Base-by-base conservation (phyloP, 352 stramenopile species). In the Phytophthora tentaculata region DNA sequence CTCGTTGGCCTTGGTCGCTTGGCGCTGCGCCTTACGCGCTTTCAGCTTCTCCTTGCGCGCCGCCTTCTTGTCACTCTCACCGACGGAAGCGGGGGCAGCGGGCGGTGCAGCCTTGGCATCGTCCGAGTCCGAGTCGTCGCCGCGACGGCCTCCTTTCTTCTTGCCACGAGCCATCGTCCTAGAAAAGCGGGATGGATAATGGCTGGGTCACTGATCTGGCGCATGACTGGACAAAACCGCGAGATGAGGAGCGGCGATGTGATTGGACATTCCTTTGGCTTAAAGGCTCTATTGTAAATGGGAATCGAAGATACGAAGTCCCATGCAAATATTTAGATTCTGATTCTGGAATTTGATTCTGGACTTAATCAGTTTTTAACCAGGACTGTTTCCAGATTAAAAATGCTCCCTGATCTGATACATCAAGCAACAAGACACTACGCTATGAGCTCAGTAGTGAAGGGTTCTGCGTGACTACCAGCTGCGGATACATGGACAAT, bases 41-140 rank as follows among this genome's bases (percentile, higher is more conserved):
- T 84, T 89, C 65, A 84, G 67, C 79, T 90, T 93, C 75, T 92
- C 79, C 74, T 94, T 95, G 43, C 76, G 81, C 71, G 87, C 86
- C 64, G 65, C 77, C 74, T 94, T 95, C 67, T 94, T 93, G 65
- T 94, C 82, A 23, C 56, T 58, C 56, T 88, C 56, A 26, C 71
- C 72, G 3, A 72, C 64, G 12, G 53, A 74, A 16, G 53, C 59
- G 19, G 62, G 65, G 23, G 62, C 66, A 54, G 73, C 75, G 2
- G 71, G 65, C 12, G 65, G 58, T 41, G 72, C 61, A 47, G 71
- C 9, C 22, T 66, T 68, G 22, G 65, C 75, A 24, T 89, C 78
- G 43, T 95, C 87, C n/a, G 89, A 85, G 49, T 83, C 85, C 59
- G 84, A 92, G 65, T 93, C 85, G 69, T 86, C 84, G 50, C 82